These are phyloP conservation scores for Fusarium irregulare DNA, from an alignment of 2,329 filamentous ascomycete genomes.

Conservation along the genomic window DNA sequence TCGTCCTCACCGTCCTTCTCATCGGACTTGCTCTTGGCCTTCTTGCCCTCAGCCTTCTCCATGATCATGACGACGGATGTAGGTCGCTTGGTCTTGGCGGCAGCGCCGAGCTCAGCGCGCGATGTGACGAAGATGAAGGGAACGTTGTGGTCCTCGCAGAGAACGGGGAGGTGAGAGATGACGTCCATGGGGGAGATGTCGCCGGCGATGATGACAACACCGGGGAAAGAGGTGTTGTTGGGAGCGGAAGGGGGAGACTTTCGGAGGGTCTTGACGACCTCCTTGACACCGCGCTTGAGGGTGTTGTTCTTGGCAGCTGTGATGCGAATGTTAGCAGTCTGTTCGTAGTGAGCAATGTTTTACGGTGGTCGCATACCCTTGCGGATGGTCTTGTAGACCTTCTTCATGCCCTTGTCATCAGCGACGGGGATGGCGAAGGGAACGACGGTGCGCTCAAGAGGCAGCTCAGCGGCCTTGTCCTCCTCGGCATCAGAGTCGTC, in stretches of 20 bases:
- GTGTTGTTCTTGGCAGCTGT: constrained; percentile 94
- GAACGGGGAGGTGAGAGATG: constrained; percentile 95
- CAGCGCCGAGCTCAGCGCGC: constrained; percentile 91
- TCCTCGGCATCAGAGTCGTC: constrained; percentile 61
- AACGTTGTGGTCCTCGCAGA: constrained; percentile 98
- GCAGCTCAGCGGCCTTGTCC: constrained; percentile 56
- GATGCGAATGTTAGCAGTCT: constrained; percentile 28
- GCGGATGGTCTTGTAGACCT: constrained; percentile 67
- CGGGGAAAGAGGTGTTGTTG: constrained; percentile 71
- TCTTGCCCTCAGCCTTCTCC: constrained; percentile 64
- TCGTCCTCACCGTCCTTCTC: constrained; percentile 60
- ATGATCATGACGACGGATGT: constrained; percentile 95
- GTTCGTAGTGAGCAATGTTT: not conserved
- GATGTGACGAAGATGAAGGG: constrained; percentile 96
- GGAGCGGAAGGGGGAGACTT: constrained; percentile 82
- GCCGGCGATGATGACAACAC: constrained; percentile 90
- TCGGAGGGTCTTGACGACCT: constrained; percentile 97
- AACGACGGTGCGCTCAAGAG: constrained; percentile 71
- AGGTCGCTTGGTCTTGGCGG: constrained; percentile 93
- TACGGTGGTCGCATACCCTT: constrained; percentile 59
- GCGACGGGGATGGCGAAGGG: constrained; percentile 86
- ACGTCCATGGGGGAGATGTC: constrained; percentile 99
- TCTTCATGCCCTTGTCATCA: constrained; percentile 79
- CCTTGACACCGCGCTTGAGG: constrained; percentile 97
- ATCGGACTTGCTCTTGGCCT: constrained; percentile 58